Conservation (phyloP, 2,329 filamentous ascomycete genomes). For the Xylaria sp. region DNA sequence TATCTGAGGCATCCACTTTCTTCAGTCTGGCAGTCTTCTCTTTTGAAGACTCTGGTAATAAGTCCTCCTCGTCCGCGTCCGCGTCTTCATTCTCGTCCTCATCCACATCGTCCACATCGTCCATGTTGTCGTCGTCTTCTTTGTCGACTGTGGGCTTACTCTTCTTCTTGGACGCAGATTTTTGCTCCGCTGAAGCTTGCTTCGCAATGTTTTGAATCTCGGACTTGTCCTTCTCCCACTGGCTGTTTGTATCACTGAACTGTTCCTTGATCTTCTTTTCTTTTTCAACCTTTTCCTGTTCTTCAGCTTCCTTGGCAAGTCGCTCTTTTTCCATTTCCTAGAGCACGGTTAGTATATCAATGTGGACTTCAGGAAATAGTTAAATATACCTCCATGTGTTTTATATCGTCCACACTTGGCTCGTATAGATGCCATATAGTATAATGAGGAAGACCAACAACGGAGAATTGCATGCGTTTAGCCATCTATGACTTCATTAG, state of each 20-base stretch:
- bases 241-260: conserved; percentile 75
- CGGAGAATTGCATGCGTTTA: conserved; percentile 92
- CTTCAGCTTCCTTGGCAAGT: conserved; percentile 78
- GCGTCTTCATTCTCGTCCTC: too few relatives aligned
- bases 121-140: neutral
- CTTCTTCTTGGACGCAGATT: conserved; percentile 20
- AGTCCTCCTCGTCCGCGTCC: neutral
- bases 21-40: conserved; percentile 27
- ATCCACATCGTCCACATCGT: too few relatives aligned
- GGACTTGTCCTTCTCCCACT: conserved; percentile 91
- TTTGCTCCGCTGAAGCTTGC: conserved; percentile 47
- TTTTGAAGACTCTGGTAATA: conserved; percentile 26
- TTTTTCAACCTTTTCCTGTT: conserved; percentile 73
- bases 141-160: conserved; percentile 18
- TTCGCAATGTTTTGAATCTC: conserved; percentile 73
- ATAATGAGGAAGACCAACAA: conserved; percentile 95
- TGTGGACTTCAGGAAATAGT: neutral
- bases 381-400: conserved; percentile 81
- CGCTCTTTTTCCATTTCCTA: conserved; percentile 93
- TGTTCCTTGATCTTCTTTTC: conserved; percentile 80
- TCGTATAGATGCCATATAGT: conserved; percentile 99
- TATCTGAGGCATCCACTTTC: conserved; percentile 26
- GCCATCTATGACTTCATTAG: conserved; percentile 73
- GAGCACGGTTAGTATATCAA: conserved; percentile 20
- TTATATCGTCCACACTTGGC: conserved; percentile 95